Evolutionary conservation across 2,329 filamentous ascomycete species (phyloP).

Genomic region (Hysterium pulicare): DNA sequence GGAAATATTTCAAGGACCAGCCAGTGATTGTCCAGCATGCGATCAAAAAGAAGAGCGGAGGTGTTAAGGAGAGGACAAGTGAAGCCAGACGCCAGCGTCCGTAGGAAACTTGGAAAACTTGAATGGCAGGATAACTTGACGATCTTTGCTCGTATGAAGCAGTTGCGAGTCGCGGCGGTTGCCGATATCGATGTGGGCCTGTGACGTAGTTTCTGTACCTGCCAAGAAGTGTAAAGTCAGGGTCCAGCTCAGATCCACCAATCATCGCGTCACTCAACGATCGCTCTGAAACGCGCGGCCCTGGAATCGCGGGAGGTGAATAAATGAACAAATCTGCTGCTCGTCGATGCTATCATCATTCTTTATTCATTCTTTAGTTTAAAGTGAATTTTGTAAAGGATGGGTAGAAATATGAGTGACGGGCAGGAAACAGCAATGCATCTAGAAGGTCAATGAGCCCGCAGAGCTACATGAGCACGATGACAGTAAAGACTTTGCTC

Average conservation of each 20-base stretch:
- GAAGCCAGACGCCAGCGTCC: conserved; percentile 4
- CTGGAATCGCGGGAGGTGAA: too few species aligned
- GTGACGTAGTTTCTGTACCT: neutral
- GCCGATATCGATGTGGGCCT: too few species aligned
- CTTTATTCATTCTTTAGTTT: too few species aligned
- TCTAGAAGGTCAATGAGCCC: too few species aligned
- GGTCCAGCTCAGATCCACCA: conserved; percentile 1
- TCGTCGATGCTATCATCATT: too few species aligned
- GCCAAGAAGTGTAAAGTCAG: neutral
- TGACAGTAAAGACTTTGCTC: neutral
- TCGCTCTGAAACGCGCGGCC: neutral
- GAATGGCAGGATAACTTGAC: too few species aligned
- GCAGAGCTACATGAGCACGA: too few species aligned
- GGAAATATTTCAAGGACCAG: conserved; percentile 4
- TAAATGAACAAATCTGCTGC: too few species aligned
- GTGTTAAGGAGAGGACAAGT: conserved; percentile 1
- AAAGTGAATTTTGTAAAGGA: too few species aligned
- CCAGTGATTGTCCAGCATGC: conserved; percentile 10
- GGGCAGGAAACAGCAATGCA: too few species aligned
- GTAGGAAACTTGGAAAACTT: too few species aligned
- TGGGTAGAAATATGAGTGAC: too few species aligned
- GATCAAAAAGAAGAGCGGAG: conserved; percentile 1
- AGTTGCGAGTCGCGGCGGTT: conserved; percentile 11
- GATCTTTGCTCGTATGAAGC: conserved; percentile 10
- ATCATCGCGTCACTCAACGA: neutral